A percentile compares a stretch with the other conserved stretches of the same genome.
Conservation (phyloP, 129 eudicot species). For the Deinandra increscens region DNA sequence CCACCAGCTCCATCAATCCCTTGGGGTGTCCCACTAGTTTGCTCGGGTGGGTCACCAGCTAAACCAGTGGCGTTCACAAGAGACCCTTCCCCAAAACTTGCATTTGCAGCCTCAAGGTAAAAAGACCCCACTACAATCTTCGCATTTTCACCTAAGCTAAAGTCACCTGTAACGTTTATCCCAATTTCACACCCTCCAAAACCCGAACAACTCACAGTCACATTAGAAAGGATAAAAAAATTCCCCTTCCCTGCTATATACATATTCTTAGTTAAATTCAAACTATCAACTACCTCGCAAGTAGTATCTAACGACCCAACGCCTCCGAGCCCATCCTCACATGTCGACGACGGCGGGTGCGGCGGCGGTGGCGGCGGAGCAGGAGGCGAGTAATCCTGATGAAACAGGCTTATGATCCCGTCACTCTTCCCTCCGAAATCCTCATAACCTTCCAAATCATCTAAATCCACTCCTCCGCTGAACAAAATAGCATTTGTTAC, state of each 20-base stretch:
- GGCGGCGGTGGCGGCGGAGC: constrained; percentile 99
- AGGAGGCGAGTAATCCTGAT: constrained; percentile 92
- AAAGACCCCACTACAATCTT: constrained; percentile 51
- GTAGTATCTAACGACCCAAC: constrained; percentile 87
- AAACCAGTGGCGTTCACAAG: constrained; percentile 73
- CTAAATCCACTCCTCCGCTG: constrained; percentile 12
- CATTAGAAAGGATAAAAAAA: constrained; percentile 71
- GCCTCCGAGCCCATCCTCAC: constrained; percentile 82
- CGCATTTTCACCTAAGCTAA: constrained; percentile 69
- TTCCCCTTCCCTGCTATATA: constrained; percentile 88
- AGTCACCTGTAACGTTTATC: constrained; percentile 66
- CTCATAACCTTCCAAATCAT: constrained; percentile 21
- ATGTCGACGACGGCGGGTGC: constrained; percentile 76
- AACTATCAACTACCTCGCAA: constrained; percentile 68
- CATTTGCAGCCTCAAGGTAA: constrained; percentile 55
- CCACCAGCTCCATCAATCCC: constrained; percentile 92
- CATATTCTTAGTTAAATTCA: constrained; percentile 65
- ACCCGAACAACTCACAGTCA: constrained; percentile 53
- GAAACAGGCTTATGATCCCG: constrained; percentile 38
- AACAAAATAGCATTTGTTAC: constrained; percentile 3
- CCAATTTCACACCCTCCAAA: constrained; percentile 67
- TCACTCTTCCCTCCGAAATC: constrained; percentile 23
- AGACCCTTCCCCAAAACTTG: constrained; percentile 52
- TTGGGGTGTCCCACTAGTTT: constrained; percentile 89
- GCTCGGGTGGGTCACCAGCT: constrained; percentile 83